Percentiles rank a stretch among this genome's conserved stretches.
Evolutionary conservation across 75 land plant genomes (phyloP).

Genomic region (Picea sitchensis): DNA sequence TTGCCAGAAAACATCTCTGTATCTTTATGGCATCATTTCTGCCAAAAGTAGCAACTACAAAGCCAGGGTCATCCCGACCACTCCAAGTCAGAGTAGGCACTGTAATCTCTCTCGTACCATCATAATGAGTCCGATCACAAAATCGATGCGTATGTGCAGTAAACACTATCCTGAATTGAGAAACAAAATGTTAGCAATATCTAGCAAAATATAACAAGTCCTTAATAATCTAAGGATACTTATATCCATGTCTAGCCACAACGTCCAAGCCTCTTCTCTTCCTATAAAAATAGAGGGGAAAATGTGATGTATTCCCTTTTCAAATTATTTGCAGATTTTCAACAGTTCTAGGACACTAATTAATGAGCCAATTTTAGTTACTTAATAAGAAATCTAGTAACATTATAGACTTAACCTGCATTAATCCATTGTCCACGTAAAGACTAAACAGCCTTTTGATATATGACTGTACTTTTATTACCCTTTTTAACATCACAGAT

Average conservation of each 20-base stretch:
- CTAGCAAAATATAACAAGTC: background rate
- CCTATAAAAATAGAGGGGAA: background rate
- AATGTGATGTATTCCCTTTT: background rate
- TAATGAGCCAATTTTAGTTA: background rate
- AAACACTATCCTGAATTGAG: conserved; percentile 48
- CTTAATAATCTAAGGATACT: background rate
- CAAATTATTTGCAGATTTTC: background rate
- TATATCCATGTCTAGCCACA: background rate
- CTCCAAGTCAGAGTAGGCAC: conserved; percentile 66
- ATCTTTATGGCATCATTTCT: conserved; percentile 25
- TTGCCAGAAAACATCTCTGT: conserved; percentile 47
- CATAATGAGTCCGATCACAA: conserved; percentile 32
- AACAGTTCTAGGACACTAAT: background rate
- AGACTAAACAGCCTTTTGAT: background rate
- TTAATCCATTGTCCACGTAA: background rate
- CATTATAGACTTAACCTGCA: background rate
- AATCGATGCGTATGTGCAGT: conserved; percentile 65
- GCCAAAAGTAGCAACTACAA: conserved; percentile 46
- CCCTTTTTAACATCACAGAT: background rate
- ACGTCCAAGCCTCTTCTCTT: background rate
- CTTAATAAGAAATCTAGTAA: background rate
- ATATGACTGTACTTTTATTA: background rate
- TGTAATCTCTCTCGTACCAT: conserved; percentile 57
- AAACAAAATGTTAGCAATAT: background rate
- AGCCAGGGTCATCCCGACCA: conserved; percentile 57